phyloP scores from a whole-genome alignment of 495 filamentous ascomycete species.

The Penicillium argentinense region DNA sequence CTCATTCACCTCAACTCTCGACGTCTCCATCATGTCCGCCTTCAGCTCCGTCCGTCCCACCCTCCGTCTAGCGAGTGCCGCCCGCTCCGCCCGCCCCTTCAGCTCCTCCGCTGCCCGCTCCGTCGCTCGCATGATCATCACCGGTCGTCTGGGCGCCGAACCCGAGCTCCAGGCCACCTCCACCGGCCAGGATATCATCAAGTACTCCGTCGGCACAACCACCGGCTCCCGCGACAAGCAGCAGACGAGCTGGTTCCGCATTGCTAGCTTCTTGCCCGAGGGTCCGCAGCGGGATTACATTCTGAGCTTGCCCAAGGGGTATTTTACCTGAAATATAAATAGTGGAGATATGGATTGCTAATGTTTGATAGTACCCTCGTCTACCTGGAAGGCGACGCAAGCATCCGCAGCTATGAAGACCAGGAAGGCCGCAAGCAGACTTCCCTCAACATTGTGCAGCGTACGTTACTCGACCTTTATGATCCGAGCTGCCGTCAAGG shows the following conservation, averaged over 20 bases:
- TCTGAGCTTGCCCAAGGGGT: constrained; percentile 75
- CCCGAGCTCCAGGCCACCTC: constrained; percentile 68
- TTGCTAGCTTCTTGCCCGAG: constrained; percentile 64
- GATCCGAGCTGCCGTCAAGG: no score
- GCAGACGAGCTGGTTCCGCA: constrained; percentile 73
- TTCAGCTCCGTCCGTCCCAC: constrained; percentile 43
- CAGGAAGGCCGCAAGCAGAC: constrained; percentile 59
- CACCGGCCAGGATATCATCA: constrained; percentile 65
- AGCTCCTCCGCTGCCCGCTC: constrained; percentile 47
- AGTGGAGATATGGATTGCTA: constrained; percentile 1
- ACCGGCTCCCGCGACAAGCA: constrained; percentile 59
- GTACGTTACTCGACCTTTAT: constrained; percentile 55
- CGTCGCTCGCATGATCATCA: constrained; percentile 64
- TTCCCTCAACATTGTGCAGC: constrained; percentile 65
- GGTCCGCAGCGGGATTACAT: constrained; percentile 62
- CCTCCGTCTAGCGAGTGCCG: constrained; percentile 28
- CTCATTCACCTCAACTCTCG: not conserved
- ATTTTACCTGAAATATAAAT: constrained; percentile 35
- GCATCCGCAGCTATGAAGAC: constrained; percentile 60
- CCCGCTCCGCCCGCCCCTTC: constrained; percentile 56
- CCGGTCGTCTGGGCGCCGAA: constrained; percentile 69
- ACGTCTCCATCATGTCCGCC: constrained; percentile 49
- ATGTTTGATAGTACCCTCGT: constrained; percentile 56
- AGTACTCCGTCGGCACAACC: constrained; percentile 63
- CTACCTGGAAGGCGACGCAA: constrained; percentile 72